These are phyloP conservation scores for Geotrichum restrictum DNA, from an alignment of 1,139 yeast species.

Conservation along the genomic window DNA sequence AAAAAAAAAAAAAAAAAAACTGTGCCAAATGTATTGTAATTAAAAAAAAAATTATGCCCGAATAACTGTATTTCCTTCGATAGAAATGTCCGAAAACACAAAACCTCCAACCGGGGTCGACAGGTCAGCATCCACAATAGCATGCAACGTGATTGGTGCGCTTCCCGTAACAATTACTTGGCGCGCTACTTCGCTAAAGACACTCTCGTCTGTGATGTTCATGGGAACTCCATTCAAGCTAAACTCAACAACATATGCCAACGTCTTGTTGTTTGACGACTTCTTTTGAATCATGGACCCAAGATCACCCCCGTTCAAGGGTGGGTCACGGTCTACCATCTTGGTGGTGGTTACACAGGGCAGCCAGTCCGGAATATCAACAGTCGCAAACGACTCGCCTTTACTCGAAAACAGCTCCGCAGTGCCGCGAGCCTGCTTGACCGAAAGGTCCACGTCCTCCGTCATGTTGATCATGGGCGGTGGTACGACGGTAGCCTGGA, in stretches of 20 bases:
- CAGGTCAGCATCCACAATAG: slow-evolving; percentile 40
- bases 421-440: slow-evolving; percentile 30
- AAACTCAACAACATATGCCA: slow-evolving; percentile 29
- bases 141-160: slow-evolving; percentile 32
- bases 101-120: slow-evolving; percentile 43
- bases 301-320: neutral
- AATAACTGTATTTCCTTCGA: slow-evolving; percentile 29
- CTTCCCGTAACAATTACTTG: slow-evolving; percentile 32
- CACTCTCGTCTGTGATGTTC: slow-evolving; percentile 33
- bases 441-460: slow-evolving; percentile 22
- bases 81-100: slow-evolving; percentile 32
- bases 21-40: no score
- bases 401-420: slow-evolving; percentile 31
- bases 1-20: no score
- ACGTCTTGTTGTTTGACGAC: neutral
- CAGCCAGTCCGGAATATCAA: slow-evolving; percentile 37
- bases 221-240: slow-evolving; percentile 34
- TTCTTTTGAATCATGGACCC: neutral
- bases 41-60: slow-evolving; percentile 29
- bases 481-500: slow-evolving; percentile 26
- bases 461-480: slow-evolving; percentile 27
- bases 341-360: slow-evolving; percentile 31
- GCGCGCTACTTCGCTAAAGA: slow-evolving; percentile 32
- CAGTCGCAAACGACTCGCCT: slow-evolving; percentile 33
- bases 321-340: slow-evolving; percentile 17